phyloP scores from a whole-genome alignment of 1,284 basidiomycete species.

The Macrocystidia cucumis region DNA sequence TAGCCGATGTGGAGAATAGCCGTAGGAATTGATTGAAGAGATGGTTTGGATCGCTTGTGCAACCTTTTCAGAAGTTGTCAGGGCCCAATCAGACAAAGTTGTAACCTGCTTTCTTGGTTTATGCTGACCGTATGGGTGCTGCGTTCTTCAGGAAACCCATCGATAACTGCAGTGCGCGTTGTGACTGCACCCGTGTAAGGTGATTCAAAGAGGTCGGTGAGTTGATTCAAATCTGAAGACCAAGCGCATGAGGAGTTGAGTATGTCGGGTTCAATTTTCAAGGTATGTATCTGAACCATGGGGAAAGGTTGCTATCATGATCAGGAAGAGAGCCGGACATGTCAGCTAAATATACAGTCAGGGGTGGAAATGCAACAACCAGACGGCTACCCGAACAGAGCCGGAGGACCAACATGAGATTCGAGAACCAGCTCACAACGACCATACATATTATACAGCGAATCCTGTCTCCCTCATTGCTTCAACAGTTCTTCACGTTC shows the following conservation, averaged over 20 bases:
- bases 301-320: slow-evolving; percentile 8
- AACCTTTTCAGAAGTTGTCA: slow-evolving; percentile 42
- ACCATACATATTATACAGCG: too few relatives aligned
- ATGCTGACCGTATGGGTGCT: slow-evolving; percentile 45
- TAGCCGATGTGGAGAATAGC: slow-evolving; percentile 72
- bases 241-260: slow-evolving; percentile 74
- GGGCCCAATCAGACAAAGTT: too few relatives aligned
- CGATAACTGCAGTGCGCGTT: slow-evolving; percentile 63
- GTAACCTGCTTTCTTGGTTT: too few relatives aligned
- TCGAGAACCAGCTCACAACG: slow-evolving; percentile 5
- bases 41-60: slow-evolving; percentile 40
- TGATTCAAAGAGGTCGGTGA: slow-evolving; percentile 55
- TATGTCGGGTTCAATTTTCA: slow-evolving; percentile 48
- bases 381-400: too few relatives aligned
- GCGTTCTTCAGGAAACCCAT: slow-evolving; percentile 61
- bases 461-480: slow-evolving; percentile 16
- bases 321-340: too few relatives aligned
- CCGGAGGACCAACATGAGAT: too few relatives aligned
- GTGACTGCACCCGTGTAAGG: slow-evolving; percentile 69
- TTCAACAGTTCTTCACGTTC: slow-evolving; percentile 83
- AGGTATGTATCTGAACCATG: slow-evolving; percentile 45
- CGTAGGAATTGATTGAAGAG: slow-evolving; percentile 71
- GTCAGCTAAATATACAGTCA: too few relatives aligned
- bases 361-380: too few relatives aligned
- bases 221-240: slow-evolving; percentile 60